These are phyloP conservation scores for Diaporthe sp. DNA, from an alignment of 2,329 filamentous ascomycete species.

Conservation along the genomic window DNA sequence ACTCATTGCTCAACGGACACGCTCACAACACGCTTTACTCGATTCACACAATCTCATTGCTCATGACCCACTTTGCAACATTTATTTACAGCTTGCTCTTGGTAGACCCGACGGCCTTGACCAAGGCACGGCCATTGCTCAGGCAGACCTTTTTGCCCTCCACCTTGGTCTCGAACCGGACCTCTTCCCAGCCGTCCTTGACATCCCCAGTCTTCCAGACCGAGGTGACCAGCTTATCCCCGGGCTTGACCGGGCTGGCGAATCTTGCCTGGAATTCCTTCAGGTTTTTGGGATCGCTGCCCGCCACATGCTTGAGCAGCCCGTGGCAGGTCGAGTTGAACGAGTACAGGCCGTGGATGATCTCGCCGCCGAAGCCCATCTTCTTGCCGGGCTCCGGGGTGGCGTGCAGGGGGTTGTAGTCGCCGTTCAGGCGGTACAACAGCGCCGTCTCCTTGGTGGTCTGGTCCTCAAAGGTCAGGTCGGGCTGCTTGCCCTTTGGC, in stretches of 20 bases:
- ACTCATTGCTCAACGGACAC: not conserved
- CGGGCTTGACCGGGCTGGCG: conserved; percentile 84
- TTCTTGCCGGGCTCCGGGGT: conserved; percentile 85
- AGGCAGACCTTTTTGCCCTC: conserved; percentile 86
- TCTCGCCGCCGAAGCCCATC: conserved; percentile 91
- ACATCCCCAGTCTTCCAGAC: conserved; percentile 82
- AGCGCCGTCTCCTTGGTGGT: conserved; percentile 78
- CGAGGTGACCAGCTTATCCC: conserved; percentile 82
- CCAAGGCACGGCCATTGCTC: conserved; percentile 85
- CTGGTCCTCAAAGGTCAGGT: conserved; percentile 76
- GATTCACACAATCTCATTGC: not conserved
- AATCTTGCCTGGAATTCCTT: conserved; percentile 92
- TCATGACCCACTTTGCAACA: not conserved
- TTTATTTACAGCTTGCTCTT: conserved; percentile 71
- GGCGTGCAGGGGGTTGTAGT: conserved; percentile 94
- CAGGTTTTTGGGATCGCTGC: conserved; percentile 81
- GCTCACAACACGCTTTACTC: not conserved
- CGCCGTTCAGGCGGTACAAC: conserved; percentile 87
- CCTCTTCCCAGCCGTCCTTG: conserved; percentile 80
- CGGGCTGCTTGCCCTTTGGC: conserved; percentile 74
- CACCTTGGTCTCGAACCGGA: conserved; percentile 81
- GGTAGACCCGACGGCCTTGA: conserved; percentile 69
- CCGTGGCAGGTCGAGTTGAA: conserved; percentile 85
- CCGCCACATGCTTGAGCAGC: conserved; percentile 78
- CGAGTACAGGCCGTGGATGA: conserved; percentile 89